phyloP scores from a whole-genome alignment of 257 asterid genomes.

The Schizonepeta tenuifolia region DNA sequence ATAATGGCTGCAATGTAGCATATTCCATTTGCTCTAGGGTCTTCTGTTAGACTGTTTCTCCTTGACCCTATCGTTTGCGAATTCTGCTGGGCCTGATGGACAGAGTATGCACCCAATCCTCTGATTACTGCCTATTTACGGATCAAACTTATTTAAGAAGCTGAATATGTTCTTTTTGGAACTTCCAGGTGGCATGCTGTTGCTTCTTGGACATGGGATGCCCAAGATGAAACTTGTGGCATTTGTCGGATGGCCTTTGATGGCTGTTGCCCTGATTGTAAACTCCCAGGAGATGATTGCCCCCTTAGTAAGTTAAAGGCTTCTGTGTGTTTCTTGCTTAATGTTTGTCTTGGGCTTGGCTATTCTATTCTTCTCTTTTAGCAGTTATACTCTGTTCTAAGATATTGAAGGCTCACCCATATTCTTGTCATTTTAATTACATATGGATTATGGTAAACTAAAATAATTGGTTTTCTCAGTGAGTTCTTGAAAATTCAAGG shows the following conservation, averaged over 20 bases:
- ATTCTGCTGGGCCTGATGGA: slow-evolving; percentile 37
- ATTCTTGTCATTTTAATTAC: neutral
- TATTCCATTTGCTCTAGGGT: neutral
- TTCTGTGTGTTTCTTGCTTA: neutral
- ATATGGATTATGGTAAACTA: neutral
- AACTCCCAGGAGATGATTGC: slow-evolving; percentile 90
- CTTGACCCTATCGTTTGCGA: slow-evolving; percentile 50
- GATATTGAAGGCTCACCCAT: neutral
- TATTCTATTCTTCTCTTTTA: neutral
- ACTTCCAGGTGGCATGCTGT: slow-evolving; percentile 80
- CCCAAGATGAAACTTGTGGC: slow-evolving; percentile 95
- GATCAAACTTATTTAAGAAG: neutral
- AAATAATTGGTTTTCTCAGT: neutral
- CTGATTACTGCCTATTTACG: neutral
- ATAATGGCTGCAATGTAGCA: neutral
- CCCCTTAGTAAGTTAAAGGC: slow-evolving; percentile 61
- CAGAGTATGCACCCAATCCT: slow-evolving; percentile 63
- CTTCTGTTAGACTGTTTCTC: slow-evolving; percentile 25
- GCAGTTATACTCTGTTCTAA: neutral
- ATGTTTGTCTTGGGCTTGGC: neutral
- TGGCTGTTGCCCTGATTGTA: slow-evolving; percentile 93
- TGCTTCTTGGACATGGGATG: slow-evolving; percentile 98
- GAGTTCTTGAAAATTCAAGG: neutral
- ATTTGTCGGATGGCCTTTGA: slow-evolving; percentile 91
- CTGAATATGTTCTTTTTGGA: slow-evolving; percentile 8